phyloP scores from a whole-genome alignment of 768 basidiomycete genomes.

The Fomitopsis pulvina region DNA sequence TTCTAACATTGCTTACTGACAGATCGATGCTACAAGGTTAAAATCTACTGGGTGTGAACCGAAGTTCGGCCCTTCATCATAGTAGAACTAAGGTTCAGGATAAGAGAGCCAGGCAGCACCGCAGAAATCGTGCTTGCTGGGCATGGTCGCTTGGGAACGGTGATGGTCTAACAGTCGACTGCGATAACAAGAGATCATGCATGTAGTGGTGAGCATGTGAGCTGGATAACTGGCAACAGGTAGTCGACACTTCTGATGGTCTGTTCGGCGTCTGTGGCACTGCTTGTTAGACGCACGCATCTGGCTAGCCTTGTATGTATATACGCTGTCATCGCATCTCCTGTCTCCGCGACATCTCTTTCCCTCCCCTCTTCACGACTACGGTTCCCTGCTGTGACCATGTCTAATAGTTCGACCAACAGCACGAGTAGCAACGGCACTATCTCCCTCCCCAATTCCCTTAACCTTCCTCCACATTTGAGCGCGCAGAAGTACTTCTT shows the following conservation, averaged over 20 bases:
- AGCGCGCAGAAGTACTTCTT: constrained; percentile 86
- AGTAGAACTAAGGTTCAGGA: no score
- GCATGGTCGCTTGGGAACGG: no score
- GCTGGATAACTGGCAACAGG: no score
- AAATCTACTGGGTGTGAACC: no score
- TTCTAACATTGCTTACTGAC: not conserved
- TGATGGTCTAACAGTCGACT: no score
- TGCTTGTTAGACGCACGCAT: not conserved
- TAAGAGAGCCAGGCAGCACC: no score
- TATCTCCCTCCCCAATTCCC: constrained; percentile 48
- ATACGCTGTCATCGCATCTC: constrained; percentile 2
- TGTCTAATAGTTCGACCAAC: constrained; percentile 14
- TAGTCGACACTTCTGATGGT: not conserved
- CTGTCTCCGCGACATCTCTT: not conserved
- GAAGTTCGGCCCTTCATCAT: no score
- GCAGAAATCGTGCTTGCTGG: no score
- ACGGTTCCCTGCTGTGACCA: not conserved
- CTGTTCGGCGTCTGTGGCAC: constrained; percentile 1
- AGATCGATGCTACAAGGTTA: not conserved
- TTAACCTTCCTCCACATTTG: constrained; percentile 71
- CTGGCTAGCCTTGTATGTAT: not conserved
- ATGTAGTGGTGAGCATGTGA: no score
- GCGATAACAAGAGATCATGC: no score
- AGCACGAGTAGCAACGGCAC: constrained; percentile 7
- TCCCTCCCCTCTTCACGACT: not conserved